A percentile compares a stretch with the other conserved stretches of the same genome.
Conservation (phyloP, 768 basidiomycete species). For the Rhodosporidiobolus sp. region DNA sequence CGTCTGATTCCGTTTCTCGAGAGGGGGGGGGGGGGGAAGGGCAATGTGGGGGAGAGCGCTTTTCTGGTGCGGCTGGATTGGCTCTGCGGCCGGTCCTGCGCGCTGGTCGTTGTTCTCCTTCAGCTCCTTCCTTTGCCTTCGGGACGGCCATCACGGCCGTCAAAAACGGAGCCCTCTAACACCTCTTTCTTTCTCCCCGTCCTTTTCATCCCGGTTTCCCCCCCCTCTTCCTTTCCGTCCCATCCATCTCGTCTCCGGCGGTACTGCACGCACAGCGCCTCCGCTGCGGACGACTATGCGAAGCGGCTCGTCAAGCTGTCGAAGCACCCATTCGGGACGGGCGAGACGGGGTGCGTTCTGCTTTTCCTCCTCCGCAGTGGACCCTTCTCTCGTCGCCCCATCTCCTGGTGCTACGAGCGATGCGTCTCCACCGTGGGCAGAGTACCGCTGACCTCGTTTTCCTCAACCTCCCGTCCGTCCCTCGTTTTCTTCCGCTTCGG, state of each 20-base stretch:
- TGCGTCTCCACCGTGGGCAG: too few species aligned
- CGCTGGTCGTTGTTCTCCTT: too few species aligned
- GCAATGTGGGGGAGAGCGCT: too few species aligned
- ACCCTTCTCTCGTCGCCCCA: neutral
- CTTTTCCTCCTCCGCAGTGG: neutral
- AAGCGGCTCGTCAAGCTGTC: slow-evolving; percentile 76
- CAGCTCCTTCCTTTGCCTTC: neutral
- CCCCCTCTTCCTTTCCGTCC: too few species aligned
- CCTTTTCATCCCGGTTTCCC: too few species aligned
- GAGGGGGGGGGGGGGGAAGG: too few species aligned
- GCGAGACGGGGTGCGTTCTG: slow-evolving; percentile 81
- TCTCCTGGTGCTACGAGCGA: neutral
- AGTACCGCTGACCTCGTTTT: too few species aligned
- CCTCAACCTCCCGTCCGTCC: slow-evolving; percentile 21
- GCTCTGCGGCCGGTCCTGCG: too few species aligned
- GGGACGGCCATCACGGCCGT: too few species aligned
- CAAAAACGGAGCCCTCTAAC: too few species aligned
- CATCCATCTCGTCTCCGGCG: too few species aligned
- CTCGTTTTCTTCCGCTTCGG: neutral
- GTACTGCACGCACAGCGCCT: slow-evolving; percentile 64
- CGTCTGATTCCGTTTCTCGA: slow-evolving; percentile 45
- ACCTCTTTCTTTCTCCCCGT: neutral
- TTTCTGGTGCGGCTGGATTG: too few species aligned
- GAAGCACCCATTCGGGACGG: slow-evolving; percentile 70
- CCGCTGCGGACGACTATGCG: slow-evolving; percentile 93